Evolutionary conservation across 2,329 filamentous ascomycete species (phyloP), one percentile per base, ranked within the genome.

Genomic region (Lasiodiplodia gonubiensis): DNA sequence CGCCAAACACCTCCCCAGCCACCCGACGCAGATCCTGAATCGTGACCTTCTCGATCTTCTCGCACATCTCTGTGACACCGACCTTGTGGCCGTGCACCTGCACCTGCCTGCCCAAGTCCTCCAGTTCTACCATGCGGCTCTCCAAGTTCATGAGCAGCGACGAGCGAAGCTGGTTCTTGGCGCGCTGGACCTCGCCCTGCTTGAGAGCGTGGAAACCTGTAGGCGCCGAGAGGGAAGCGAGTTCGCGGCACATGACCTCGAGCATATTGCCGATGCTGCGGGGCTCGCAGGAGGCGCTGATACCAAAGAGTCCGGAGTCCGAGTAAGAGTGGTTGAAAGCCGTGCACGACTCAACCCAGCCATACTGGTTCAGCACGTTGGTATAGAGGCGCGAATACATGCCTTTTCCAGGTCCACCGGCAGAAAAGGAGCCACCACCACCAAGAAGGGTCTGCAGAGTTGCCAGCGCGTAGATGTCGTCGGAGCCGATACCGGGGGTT

Each of bases 321-420:
- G 92, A 95, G 85, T 99, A 99, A 55, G 92, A 92, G 84, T 98
- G 94, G 85, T 98, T 98, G 84, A 98, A 98, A 35, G 94, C 91
- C 63, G 97, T 86, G 81, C 95, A 98, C 69, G 89, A 94, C 82
- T 99, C 95, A 30, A 99, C 93, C 94, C 94, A 99, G 72, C 92
- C 93, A 81, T 97, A 90, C 81, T 98, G 94, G 83, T 99, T 99
- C 63, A 99, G 87, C 0, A 98, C 94, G 78, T 97, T 97, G 70
- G 94, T 98, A 85, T 97, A 99, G 10, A 99, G 88, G 14, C 95
- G 91, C 46, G 92, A 97, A 85, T 98, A 98, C 95, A 99, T 99
- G 78, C 95, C 95, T 84, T 99, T 99, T 64, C 95, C 95, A 4
- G 95, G 95, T 0, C 95, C 95, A 73, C 95, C 95, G 65, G 95